Evolutionary conservation across 2,329 filamentous ascomycete species (phyloP).

Genomic region (Verticillium nonalfalfae): DNA sequence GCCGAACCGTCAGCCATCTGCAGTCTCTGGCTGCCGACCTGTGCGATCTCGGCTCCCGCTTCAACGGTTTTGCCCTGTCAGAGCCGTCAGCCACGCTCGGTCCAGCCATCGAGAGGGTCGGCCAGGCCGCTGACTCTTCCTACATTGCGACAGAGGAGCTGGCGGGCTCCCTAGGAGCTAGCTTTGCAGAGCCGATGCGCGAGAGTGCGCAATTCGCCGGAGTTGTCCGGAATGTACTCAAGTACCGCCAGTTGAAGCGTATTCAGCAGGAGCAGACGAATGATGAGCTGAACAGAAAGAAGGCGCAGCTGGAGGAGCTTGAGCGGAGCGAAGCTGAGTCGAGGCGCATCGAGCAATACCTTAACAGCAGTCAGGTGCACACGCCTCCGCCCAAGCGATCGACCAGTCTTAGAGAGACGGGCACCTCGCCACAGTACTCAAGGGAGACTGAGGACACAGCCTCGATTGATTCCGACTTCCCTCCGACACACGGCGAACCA

Average conservation of each 20-base stretch:
- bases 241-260: conserved; percentile 86
- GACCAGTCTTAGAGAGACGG: conserved; percentile 45
- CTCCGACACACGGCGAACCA: conserved; percentile 77
- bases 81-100: conserved; percentile 85
- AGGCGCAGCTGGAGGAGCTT: conserved; percentile 73
- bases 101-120: conserved; percentile 87
- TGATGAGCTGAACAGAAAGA: conserved; percentile 88
- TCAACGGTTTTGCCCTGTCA: conserved; percentile 93
- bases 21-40: conserved; percentile 80
- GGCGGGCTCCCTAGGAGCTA: conserved; percentile 79
- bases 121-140: conserved; percentile 90
- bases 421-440: conserved; percentile 37
- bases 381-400: conserved; percentile 61
- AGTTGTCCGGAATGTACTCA: conserved; percentile 80
- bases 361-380: conserved; percentile 65
- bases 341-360: conserved; percentile 86
- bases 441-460: conserved; percentile 69
- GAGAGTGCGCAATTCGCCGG: conserved; percentile 97
- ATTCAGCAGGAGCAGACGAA: conserved; percentile 97
- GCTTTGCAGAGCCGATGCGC: conserved; percentile 94
- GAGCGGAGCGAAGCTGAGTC: conserved; percentile 92
- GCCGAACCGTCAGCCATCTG: conserved; percentile 79
- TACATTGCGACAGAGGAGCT: conserved; percentile 95
- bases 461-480: conserved; percentile 94
- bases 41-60: conserved; percentile 88